A percentile compares a stretch with the other conserved stretches of the same genome.
phyloP scores from a whole-genome alignment of 108 stramenopile genomes.

The Skeletonema potamos region DNA sequence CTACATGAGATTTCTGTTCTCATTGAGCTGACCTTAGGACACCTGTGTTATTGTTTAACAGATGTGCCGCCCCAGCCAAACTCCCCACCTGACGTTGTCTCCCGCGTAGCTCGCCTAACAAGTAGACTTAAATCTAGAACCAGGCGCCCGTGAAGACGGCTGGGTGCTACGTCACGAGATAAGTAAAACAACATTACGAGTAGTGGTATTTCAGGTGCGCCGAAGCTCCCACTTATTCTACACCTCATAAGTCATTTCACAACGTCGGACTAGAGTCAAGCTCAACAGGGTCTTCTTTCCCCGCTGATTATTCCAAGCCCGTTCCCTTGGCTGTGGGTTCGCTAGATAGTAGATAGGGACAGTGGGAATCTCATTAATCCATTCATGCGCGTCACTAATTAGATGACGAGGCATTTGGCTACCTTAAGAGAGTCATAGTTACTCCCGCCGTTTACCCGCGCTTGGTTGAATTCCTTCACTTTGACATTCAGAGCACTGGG shows the following conservation, averaged over 20 bases:
- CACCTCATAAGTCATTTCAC: conserved; percentile 97
- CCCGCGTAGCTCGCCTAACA: conserved; percentile 75
- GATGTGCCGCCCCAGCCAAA: conserved; percentile 96
- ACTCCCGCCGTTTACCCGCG: conserved; percentile 90
- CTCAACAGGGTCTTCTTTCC: conserved; percentile 98
- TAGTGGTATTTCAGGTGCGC: conserved; percentile 95
- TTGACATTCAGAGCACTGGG: conserved; percentile 90
- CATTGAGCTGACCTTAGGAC: conserved; percentile 97
- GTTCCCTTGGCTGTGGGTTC: conserved; percentile 96
- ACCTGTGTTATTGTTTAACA: conserved; percentile 93
- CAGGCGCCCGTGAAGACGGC: conserved; percentile 78
- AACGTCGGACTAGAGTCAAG: conserved; percentile 98
- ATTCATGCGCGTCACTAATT: conserved; percentile 91
- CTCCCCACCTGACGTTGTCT: conserved; percentile 94
- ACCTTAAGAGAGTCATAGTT: conserved; percentile 96
- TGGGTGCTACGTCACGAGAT: conserved; percentile 88
- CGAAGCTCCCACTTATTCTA: conserved; percentile 96
- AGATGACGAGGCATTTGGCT: conserved; percentile 93
- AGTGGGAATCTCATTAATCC: conserved; percentile 93
- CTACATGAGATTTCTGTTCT: conserved; percentile 95
- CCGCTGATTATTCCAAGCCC: conserved; percentile 90
- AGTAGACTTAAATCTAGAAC: conserved; percentile 70
- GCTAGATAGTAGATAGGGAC: conserved; percentile 97
- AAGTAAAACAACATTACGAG: conserved; percentile 98
- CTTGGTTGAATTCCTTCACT: conserved; percentile 89